Conservation (phyloP, 2,329 filamentous ascomycete genomes). For the Cladophialophora exuberans region DNA sequence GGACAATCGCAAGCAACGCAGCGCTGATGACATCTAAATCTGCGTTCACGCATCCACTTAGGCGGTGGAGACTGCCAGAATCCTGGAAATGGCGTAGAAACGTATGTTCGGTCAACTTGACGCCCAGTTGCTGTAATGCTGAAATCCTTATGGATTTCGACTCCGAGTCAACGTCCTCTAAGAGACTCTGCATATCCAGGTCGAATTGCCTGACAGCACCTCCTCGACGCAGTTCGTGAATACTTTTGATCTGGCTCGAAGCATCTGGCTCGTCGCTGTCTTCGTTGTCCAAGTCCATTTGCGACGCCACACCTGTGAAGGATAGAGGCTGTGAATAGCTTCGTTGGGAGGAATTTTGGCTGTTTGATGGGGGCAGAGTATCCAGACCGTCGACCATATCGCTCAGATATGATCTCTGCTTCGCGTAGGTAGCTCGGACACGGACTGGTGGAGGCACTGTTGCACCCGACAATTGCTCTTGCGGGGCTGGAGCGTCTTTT, state of each 20-base stretch:
- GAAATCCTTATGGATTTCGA: constrained; percentile 51
- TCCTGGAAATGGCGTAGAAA: constrained; percentile 65
- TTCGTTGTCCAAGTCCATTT: constrained; percentile 37
- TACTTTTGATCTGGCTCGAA: constrained; percentile 55
- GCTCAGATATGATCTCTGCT: constrained; percentile 62
- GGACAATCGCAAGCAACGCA: constrained; percentile 24
- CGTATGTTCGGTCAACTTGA: constrained; percentile 51
- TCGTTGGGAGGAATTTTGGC: constrained; percentile 26
- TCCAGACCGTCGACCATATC: constrained; percentile 48
- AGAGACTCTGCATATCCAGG: constrained; percentile 57
- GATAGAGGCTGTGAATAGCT: constrained; percentile 17
- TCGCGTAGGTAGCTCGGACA: constrained; percentile 57
- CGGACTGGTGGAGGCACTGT: constrained; percentile 10
- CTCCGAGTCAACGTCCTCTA: constrained; percentile 61
- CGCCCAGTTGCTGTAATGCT: constrained; percentile 59
- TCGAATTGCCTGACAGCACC: constrained; percentile 62
- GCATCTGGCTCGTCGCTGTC: constrained; percentile 49
- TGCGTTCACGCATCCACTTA: constrained; percentile 65
- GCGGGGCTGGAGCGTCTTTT: background rate
- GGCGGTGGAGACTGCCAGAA: constrained; percentile 69
- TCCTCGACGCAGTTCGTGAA: constrained; percentile 64
- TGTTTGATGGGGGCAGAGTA: constrained; percentile 9
- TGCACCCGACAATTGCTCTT: constrained; percentile 4
- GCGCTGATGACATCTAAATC: constrained; percentile 56
- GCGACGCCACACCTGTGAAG: constrained; percentile 20